Evolutionary conservation across 352 stramenopile genomes (phyloP), one percentile per base, ranked within the genome.

Genomic region (Sclerospora graminicola): DNA sequence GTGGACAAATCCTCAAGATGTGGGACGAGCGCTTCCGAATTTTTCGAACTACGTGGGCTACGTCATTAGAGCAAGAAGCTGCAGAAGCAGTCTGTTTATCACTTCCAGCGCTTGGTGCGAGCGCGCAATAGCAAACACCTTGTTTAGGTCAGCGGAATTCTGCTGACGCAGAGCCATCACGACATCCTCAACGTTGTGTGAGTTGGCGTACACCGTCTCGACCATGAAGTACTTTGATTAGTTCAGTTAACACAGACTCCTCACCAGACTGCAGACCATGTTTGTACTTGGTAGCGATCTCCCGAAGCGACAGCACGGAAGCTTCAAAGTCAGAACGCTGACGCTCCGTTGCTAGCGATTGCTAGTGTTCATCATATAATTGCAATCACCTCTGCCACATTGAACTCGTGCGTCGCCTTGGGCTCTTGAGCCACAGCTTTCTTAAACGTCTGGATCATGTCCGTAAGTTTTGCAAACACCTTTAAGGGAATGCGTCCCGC

Each of bases 71-170:
- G 16, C 30, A 35, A 35, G 30, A 7, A 35, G 30, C 13, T 35
- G 30, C 30, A 35, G 30, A 2, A 35, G 30, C 16, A 35, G 30
- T 13, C 16, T 35, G 8, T 35, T 75, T 58, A 88, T 86, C 41
- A 66, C 79, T 26, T 91, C 64, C 5, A 98, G 57, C 31, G 90
- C 78, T 27, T 84, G 60, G 74, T 98, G 93, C 11, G 92, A 84
- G 27, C 93, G 84, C 36, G 89, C 94, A 27, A 97, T 89, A 23
- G 83, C 60, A 32, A 95, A 91, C 3, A 97, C 77, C 29, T 63
- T 65, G 27, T 54, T 54, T 36, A 95, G 52, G 41, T 97, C 78
- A 39, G 79, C 69, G 34, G 89, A 82, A 66, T 98, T 83, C 34
- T 92, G 66, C 66, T 95, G 94, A 38, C 94, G 84, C 43, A 98